Evolutionary conservation across 768 basidiomycete genomes (phyloP).

Genomic region (Daedaleopsis nitida): DNA sequence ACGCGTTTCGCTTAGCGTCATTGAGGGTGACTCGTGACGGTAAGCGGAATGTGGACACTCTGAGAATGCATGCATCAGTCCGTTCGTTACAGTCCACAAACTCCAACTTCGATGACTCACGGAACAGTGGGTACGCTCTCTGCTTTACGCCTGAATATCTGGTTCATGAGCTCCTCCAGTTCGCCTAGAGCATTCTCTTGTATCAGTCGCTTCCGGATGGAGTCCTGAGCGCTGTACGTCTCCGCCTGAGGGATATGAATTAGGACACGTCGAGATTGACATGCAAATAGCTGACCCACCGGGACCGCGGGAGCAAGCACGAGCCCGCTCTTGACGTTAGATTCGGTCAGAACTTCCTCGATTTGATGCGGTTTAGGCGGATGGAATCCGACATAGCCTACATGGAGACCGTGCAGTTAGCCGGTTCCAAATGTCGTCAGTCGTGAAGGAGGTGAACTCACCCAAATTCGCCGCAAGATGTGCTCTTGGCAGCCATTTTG

Average conservation of each 20-base stretch:
- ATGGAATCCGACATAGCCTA: constrained; percentile 77
- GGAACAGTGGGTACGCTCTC: constrained; percentile 61
- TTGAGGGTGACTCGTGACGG: constrained; percentile 83
- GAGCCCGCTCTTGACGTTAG: constrained; percentile 69
- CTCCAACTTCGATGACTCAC: constrained; percentile 44
- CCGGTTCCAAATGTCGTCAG: neutral
- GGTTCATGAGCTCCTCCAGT: constrained; percentile 75
- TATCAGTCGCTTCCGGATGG: constrained; percentile 52
- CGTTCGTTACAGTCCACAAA: neutral
- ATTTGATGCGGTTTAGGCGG: constrained; percentile 76
- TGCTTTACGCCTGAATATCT: constrained; percentile 66
- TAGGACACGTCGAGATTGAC: neutral
- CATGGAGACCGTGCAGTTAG: neutral
- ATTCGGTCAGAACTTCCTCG: constrained; percentile 69
- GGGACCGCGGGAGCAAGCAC: constrained; percentile 52
- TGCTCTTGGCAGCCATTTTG: constrained; percentile 69
- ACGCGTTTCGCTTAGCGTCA: constrained; percentile 75
- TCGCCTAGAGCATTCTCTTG: constrained; percentile 54
- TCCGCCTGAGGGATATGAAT: constrained; percentile 48
- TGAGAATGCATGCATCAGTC: constrained; percentile 25
- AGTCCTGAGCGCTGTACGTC: constrained; percentile 58
- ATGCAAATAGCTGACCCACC: constrained; percentile 42
- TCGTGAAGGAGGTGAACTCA: constrained; percentile 29
- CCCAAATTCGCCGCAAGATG: constrained; percentile 74
- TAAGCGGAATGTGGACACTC: constrained; percentile 72